Percentiles rank a stretch among this genome's conserved stretches.
Evolutionary conservation across 495 filamentous ascomycete species (phyloP).

Genomic region (Thermochaetoides thermophila): DNA sequence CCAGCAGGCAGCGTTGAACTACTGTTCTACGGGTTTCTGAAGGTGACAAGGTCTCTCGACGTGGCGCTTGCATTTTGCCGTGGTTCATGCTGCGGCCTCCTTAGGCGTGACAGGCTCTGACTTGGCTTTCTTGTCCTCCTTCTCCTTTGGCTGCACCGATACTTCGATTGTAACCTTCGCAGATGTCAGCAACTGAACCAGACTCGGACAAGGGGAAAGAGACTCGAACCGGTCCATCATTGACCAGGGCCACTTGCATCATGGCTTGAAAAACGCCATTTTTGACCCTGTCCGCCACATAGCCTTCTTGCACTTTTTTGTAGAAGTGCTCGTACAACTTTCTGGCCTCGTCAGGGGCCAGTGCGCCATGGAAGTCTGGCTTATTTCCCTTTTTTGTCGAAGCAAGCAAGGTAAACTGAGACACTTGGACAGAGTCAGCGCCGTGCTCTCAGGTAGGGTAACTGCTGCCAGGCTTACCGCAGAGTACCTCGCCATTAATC

Average conservation of each 20-base stretch:
- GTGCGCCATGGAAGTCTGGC: conserved; percentile 87
- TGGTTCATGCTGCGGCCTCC: neutral
- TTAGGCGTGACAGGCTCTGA: neutral
- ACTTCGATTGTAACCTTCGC: conserved; percentile 25
- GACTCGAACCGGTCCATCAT: conserved; percentile 76
- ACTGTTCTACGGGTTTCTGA: no score
- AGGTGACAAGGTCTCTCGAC: no score
- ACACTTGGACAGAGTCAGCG: conserved; percentile 44
- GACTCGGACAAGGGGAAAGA: neutral
- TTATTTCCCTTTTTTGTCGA: conserved; percentile 88
- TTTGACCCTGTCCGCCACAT: conserved; percentile 65
- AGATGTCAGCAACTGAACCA: conserved; percentile 2
- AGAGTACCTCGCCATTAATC: conserved; percentile 78
- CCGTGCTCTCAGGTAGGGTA: no score
- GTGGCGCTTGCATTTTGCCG: neutral
- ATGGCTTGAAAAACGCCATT: conserved; percentile 95
- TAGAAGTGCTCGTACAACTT: conserved; percentile 73
- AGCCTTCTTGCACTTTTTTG: conserved; percentile 55
- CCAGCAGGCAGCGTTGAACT: no score
- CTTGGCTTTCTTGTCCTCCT: conserved; percentile 5
- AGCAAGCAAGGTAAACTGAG: conserved; percentile 91
- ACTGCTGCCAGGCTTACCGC: no score
- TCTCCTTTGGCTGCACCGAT: conserved; percentile 9
- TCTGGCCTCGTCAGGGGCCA: conserved; percentile 60
- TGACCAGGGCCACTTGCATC: conserved; percentile 93